Percentiles rank a stretch among this genome's conserved stretches.
These are phyloP conservation scores for Vickermania ingenoplastis DNA, from an alignment of 208 protist genomes.

Conservation along the genomic window DNA sequence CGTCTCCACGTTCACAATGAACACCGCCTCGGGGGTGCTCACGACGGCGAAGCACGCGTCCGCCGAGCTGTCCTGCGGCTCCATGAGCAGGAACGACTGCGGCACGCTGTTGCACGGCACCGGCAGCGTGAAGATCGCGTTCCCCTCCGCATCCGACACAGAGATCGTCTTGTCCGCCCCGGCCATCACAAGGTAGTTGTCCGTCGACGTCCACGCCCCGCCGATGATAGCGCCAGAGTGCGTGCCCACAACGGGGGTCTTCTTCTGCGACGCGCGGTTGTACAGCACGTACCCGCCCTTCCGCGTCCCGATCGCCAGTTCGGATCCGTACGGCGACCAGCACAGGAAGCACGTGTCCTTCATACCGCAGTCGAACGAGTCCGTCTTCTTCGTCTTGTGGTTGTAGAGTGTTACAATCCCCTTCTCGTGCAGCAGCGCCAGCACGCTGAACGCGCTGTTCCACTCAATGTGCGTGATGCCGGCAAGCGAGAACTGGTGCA, in stretches of 20 bases:
- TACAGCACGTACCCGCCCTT: conserved; percentile 92
- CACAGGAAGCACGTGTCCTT: conserved; percentile 81
- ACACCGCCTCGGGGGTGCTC: conserved; percentile 31
- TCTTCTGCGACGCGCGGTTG: conserved; percentile 88
- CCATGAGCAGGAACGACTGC: conserved; percentile 45
- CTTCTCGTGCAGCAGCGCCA: conserved; percentile 82
- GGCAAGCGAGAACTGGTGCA: conserved; percentile 66
- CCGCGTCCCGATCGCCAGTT: conserved; percentile 79
- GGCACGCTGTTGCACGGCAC: conserved; percentile 36
- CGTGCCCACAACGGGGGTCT: conserved; percentile 78
- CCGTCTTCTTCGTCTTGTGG: conserved; percentile 37
- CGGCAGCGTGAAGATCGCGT: conserved; percentile 33
- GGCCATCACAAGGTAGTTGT: conserved; percentile 73
- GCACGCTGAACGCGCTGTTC: conserved; percentile 73
- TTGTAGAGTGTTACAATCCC: conserved; percentile 79
- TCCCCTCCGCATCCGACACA: conserved; percentile 76
- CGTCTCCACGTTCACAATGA: conserved; percentile 39
- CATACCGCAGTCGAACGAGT: conserved; percentile 80
- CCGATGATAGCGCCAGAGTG: conserved; percentile 87
- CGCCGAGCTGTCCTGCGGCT: conserved; percentile 8
- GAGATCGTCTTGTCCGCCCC: conserved; percentile 86
- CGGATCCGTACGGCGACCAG: conserved; percentile 76
- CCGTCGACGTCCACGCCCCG: conserved; percentile 75
- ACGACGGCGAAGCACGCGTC: conserved; percentile 43
- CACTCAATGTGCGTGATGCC: conserved; percentile 79